Evolutionary conservation across 2,329 filamentous ascomycete genomes (phyloP).

Genomic region (Cladosporium sp.): DNA sequence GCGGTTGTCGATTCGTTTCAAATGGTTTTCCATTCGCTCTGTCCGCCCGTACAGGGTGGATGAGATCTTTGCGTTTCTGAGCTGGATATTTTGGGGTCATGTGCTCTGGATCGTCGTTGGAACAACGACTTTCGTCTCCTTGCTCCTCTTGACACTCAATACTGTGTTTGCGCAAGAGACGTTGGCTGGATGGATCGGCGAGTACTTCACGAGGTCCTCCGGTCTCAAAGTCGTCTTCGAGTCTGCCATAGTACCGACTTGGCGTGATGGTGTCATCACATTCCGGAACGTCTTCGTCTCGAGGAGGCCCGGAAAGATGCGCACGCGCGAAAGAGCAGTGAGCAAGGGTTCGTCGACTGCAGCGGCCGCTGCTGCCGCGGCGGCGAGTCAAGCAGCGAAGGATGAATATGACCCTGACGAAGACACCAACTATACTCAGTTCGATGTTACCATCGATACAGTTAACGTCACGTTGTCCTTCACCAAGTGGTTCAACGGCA

Average conservation of each 20-base stretch:
- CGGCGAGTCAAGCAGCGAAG: constrained; percentile 44
- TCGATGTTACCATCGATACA: constrained; percentile 88
- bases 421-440: constrained; percentile 96
- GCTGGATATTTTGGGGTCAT: constrained; percentile 91
- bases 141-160: constrained; percentile 86
- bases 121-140: constrained; percentile 93
- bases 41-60: constrained; percentile 91
- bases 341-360: constrained; percentile 85
- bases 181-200: constrained; percentile 85
- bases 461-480: constrained; percentile 97
- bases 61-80: constrained; percentile 92
- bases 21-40: constrained; percentile 95
- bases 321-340: constrained; percentile 45
- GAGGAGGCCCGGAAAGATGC: constrained; percentile 71
- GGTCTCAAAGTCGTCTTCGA: constrained; percentile 94
- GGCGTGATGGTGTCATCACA: constrained; percentile 90
- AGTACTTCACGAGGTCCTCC: constrained; percentile 90
- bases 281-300: constrained; percentile 97
- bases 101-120: constrained; percentile 93
- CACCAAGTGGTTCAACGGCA: constrained; percentile 98
- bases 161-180: constrained; percentile 97
- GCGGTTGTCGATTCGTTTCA: constrained; percentile 83
- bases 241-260: constrained; percentile 93
- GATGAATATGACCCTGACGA: constrained; percentile 60
- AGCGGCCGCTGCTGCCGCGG: constrained; percentile 79